These are phyloP conservation scores for Coffea canephora DNA, from an alignment of 257 asterid genomes.

Conservation along the genomic window DNA sequence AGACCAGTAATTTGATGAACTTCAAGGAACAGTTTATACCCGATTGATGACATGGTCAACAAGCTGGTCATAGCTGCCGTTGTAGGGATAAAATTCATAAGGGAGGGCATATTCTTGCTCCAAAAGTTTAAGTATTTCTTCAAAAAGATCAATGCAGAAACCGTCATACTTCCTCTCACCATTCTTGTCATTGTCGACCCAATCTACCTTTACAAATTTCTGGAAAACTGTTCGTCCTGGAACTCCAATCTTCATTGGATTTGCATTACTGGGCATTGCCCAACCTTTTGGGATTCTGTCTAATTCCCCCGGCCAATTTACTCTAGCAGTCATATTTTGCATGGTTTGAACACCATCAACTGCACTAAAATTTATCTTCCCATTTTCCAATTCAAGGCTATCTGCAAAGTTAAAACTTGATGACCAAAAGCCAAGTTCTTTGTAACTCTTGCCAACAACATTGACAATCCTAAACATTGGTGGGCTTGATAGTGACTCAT, in stretches of 20 bases:
- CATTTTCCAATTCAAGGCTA: slow-evolving; percentile 2
- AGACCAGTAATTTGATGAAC: too few relatives aligned
- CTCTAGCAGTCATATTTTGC: slow-evolving; percentile 9
- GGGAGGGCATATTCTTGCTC: slow-evolving; percentile 25
- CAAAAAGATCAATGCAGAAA: slow-evolving; percentile 38
- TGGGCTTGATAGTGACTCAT: slow-evolving; percentile 14
- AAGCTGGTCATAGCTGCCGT: slow-evolving; percentile 29
- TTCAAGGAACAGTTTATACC: slow-evolving; percentile 13
- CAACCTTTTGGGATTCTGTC: slow-evolving; percentile 43
- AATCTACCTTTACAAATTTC: slow-evolving; percentile 28
- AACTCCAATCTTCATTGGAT: slow-evolving; percentile 39
- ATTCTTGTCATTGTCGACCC: background rate
- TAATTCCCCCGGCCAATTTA: slow-evolving; percentile 46
- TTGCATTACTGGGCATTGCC: slow-evolving; percentile 39
- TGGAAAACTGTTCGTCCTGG: slow-evolving; percentile 26
- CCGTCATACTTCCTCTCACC: slow-evolving; percentile 19
- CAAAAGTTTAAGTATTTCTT: slow-evolving; percentile 22
- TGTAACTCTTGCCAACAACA: slow-evolving; percentile 33
- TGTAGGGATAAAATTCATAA: slow-evolving; percentile 22
- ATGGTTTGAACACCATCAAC: background rate
- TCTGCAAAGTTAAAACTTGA: slow-evolving; percentile 25
- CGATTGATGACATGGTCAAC: slow-evolving; percentile 22
- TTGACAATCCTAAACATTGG: slow-evolving; percentile 33
- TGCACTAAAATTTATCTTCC: slow-evolving; percentile 2
- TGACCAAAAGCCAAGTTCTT: slow-evolving; percentile 40